Percentiles rank a stretch among this genome's conserved stretches.
phyloP scores from a whole-genome alignment of 305 asterid genomes.

The Andrographis paniculata region DNA sequence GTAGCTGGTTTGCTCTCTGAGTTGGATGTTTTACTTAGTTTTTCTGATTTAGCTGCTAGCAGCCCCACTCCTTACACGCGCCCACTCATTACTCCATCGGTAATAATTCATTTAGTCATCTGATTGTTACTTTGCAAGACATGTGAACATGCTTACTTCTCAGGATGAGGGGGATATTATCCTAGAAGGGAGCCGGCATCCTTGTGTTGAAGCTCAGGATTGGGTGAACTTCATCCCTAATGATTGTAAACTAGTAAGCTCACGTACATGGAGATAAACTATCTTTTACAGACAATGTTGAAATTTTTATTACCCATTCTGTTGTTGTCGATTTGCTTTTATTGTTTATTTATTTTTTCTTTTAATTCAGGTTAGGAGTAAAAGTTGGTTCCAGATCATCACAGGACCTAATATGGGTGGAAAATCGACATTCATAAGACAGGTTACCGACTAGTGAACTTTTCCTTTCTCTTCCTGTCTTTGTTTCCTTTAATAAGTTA shows the following conservation, averaged over 20 bases:
- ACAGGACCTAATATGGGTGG: slow-evolving; percentile 99
- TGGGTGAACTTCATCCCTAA: slow-evolving; percentile 98
- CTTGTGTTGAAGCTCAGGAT: slow-evolving; percentile 99
- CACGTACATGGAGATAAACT: slow-evolving; percentile 17
- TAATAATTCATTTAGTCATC: slow-evolving; percentile 28
- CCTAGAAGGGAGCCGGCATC: slow-evolving; percentile 94
- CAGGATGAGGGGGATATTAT: slow-evolving; percentile 87
- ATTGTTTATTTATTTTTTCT: too few species aligned
- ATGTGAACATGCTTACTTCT: slow-evolving; percentile 14
- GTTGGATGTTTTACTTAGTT: slow-evolving; percentile 90
- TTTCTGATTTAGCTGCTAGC: slow-evolving; percentile 94
- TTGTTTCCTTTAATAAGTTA: background rate
- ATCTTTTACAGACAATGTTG: slow-evolving; percentile 11
- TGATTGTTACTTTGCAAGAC: slow-evolving; percentile 15
- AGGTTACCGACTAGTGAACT: slow-evolving; percentile 37
- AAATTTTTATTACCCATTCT: slow-evolving; percentile 19
- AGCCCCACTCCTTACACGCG: slow-evolving; percentile 84
- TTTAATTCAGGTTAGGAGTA: slow-evolving; percentile 75
- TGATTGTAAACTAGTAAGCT: slow-evolving; percentile 86
- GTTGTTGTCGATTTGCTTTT: too few species aligned
- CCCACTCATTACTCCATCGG: slow-evolving; percentile 70
- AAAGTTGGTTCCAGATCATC: slow-evolving; percentile 95
- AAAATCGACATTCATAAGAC: slow-evolving; percentile 90
- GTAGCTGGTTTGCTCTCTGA: slow-evolving; percentile 76
- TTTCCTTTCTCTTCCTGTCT: slow-evolving; percentile 13